These are phyloP conservation scores for Fusarium newnesense DNA, from an alignment of 2,329 filamentous ascomycete species.

Conservation along the genomic window DNA sequence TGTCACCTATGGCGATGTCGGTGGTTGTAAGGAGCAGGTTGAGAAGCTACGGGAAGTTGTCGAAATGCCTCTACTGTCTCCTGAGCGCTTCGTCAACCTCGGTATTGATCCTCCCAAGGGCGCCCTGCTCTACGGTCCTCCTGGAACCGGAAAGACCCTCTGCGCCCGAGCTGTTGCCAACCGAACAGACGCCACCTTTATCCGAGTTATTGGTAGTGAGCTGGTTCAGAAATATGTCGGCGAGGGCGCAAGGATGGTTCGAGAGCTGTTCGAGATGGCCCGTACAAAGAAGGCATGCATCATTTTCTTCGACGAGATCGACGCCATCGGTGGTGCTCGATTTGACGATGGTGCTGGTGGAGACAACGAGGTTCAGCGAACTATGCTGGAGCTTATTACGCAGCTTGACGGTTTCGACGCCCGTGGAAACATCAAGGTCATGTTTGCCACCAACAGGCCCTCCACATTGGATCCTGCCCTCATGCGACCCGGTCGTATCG, in stretches of 20 bases:
- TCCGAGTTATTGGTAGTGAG: constrained; percentile 97
- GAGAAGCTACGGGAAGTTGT: constrained; percentile 99
- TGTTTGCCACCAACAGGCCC: constrained; percentile 98
- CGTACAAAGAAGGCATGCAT: constrained; percentile 99
- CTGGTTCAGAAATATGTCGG: constrained; percentile 99
- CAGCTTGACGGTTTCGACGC: constrained; percentile 97
- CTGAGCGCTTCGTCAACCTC: constrained; percentile 97
- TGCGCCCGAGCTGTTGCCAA: constrained; percentile 98
- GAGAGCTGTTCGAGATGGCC: constrained; percentile 99
- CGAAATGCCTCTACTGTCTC: constrained; percentile 96
- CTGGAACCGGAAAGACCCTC: constrained; percentile 98
- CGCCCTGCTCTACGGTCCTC: constrained; percentile 93
- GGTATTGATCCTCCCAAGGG: constrained; percentile 99
- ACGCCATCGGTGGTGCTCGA: constrained; percentile 93
- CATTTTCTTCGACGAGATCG: constrained; percentile 97
- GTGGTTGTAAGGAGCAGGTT: constrained; percentile 99
- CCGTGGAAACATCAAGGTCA: constrained; percentile 98
- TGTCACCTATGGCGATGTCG: constrained; percentile 98
- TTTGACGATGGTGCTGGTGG: constrained; percentile 97
- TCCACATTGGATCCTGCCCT: constrained; percentile 96
- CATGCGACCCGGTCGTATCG: constrained; percentile 97
- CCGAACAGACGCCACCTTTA: constrained; percentile 97
- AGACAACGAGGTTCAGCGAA: constrained; percentile 97
- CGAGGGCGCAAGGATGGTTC: constrained; percentile 97
- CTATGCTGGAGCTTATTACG: constrained; percentile 97